Evolutionary conservation across 495 filamentous ascomycete genomes (phyloP).

Genomic region (Tuber brumale): DNA sequence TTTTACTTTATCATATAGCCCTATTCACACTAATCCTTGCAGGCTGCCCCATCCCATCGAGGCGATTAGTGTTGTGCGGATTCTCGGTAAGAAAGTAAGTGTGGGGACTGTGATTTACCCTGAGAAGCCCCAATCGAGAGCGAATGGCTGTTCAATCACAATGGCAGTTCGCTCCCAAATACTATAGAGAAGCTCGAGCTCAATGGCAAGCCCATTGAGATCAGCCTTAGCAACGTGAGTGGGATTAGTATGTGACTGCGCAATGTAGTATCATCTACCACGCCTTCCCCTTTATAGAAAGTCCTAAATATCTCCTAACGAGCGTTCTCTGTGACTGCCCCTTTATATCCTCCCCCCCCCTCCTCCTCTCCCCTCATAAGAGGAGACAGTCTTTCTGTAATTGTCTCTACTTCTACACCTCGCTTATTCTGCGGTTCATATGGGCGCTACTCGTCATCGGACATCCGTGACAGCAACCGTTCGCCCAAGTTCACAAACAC

Average conservation of each 20-base stretch:
- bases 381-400: neutral
- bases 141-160: neutral
- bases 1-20: neutral
- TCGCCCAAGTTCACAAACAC: neutral
- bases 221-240: neutral
- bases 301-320: neutral
- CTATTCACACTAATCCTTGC: neutral
- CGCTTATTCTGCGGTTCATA: neutral
- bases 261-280: neutral
- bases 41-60: neutral
- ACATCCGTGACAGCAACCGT: rapidly evolving
- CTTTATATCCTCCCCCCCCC: neutral
- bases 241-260: neutral
- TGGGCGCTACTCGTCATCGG: neutral
- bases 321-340: neutral
- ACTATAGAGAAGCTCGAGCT: neutral
- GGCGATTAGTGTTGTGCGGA: neutral
- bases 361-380: neutral
- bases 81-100: neutral
- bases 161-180: neutral
- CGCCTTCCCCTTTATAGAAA: neutral
- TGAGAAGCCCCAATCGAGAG: neutral
- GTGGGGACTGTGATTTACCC: neutral
- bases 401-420: neutral
- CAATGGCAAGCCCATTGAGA: neutral